A percentile compares a stretch with the other conserved stretches of the same genome.
Conservation (phyloP, 2,329 filamentous ascomycete genomes). For the Penicillium expansum region DNA sequence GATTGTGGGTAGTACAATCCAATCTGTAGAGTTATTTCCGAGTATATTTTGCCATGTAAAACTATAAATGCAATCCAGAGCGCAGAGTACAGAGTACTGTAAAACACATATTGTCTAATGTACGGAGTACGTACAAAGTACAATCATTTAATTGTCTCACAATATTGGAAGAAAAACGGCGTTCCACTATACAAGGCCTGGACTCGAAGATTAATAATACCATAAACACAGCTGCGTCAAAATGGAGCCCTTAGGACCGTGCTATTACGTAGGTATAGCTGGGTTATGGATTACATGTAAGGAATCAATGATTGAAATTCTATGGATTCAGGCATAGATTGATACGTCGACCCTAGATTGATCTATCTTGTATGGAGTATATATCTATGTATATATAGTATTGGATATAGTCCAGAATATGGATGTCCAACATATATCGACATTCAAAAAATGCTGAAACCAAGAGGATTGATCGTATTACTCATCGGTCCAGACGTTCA, state of each 20-base stretch:
- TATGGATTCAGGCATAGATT: neutral
- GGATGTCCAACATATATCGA: neutral
- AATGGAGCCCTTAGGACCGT: conserved; percentile 1
- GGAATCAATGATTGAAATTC: neutral
- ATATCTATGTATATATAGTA: no score
- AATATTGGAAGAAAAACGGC: neutral
- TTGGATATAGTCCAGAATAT: neutral
- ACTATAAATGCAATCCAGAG: neutral
- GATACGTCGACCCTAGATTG: neutral
- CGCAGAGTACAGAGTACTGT: no score
- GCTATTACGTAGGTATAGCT: neutral
- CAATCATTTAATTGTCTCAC: neutral
- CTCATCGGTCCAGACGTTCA: neutral
- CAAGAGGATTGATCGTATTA: neutral
- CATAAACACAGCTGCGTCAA: neutral
- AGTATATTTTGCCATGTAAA: neutral
- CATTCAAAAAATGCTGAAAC: neutral
- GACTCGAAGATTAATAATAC: conserved; percentile 1
- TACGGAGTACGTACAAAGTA: no score
- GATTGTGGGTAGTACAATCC: neutral
- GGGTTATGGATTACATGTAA: neutral
- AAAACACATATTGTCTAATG: neutral
- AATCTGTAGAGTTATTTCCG: neutral
- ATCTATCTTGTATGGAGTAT: neutral
- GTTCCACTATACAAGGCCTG: neutral